Evolutionary conservation across 2,329 filamentous ascomycete species (phyloP).

Genomic region (Cladosporium halotolerans): DNA sequence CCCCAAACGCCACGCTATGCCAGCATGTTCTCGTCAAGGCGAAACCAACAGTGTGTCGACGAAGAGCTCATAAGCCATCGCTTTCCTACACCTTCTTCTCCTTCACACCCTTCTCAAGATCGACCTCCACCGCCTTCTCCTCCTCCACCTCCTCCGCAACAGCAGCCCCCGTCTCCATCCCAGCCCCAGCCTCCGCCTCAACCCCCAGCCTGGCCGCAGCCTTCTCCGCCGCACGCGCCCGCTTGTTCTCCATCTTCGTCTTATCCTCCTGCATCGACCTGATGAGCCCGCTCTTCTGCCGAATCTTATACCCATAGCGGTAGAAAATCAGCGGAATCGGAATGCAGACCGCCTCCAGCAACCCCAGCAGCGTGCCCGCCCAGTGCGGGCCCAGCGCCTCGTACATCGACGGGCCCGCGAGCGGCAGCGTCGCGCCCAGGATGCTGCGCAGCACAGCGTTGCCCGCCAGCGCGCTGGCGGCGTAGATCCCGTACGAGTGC

Average conservation of each 20-base stretch:
- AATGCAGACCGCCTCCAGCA: slow-evolving; percentile 67
- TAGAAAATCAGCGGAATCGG: slow-evolving; percentile 76
- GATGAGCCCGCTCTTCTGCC: slow-evolving; percentile 51
- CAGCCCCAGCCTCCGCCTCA: slow-evolving; percentile 30
- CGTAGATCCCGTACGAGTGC: slow-evolving; percentile 72
- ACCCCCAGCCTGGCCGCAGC: slow-evolving; percentile 19
- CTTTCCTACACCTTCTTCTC: background rate
- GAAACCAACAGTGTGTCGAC: background rate
- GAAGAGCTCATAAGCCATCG: background rate
- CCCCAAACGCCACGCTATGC: slow-evolving; percentile 6
- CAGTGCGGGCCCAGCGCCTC: slow-evolving; percentile 63
- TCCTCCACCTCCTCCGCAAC: slow-evolving; percentile 25
- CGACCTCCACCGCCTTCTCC: slow-evolving; percentile 18
- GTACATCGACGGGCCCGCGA: slow-evolving; percentile 71
- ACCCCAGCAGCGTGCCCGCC: slow-evolving; percentile 68
- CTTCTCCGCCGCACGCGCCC: slow-evolving; percentile 28
- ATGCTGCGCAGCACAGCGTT: slow-evolving; percentile 69
- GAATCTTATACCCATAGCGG: slow-evolving; percentile 50
- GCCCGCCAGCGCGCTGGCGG: slow-evolving; percentile 71
- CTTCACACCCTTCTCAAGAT: slow-evolving; percentile 17
- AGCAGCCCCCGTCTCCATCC: slow-evolving; percentile 36
- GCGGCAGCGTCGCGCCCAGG: slow-evolving; percentile 70
- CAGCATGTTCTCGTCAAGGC: background rate
- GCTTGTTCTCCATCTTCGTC: slow-evolving; percentile 40
- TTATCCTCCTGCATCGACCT: slow-evolving; percentile 43